Evolutionary conservation across 2,329 filamentous ascomycete genomes (phyloP), one percentile per base, ranked within the genome.

Genomic region (Penicillium sp.): DNA sequence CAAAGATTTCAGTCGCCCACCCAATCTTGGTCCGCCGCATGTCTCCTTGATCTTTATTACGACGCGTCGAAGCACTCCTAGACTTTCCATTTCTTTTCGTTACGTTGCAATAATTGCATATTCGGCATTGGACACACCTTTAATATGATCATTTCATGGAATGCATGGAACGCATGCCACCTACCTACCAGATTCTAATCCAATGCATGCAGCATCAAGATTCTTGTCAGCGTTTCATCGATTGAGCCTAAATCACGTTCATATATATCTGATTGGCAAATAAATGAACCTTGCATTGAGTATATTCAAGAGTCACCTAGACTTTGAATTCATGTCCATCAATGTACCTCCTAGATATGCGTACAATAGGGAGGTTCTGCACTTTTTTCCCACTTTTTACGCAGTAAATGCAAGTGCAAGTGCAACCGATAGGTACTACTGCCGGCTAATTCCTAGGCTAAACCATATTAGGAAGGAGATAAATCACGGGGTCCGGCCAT

Each of bases 1-100:
- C 37, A 13, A 33, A 19, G 10, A 41, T 4, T 39, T 44, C 47
- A 93, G 84, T 93, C 87, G 45, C 93, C 93, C 22, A 96, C 93
- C 0, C 93, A 99, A 71, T 87, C 93, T 45, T 99, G 93, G 93
- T 96, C 90, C 45, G 88, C 93, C 27, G 87, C 89, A 18, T 97
- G 93, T 69, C 77, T 99, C 64, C 88, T 99, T 64, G 93, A 99
- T 73, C 72, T 99, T 56, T 99, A 95, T 74, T 91, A 95, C 77
- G 93, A 99, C 69, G 92, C 89, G 14, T 78, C 80, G 22, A 79
- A 70, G 49, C 64, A 70, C 50, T 48, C 58, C 6, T 62, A 54
- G 42, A 52, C 41, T 51, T 48, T 8, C n/a, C 39, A 31, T 30
- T 14, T n/a, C 6, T 39, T 39, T 11, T 39, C 12, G 3, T 39